phyloP scores from a whole-genome alignment of 2,329 filamentous ascomycete genomes.

The Aspergillus alliaceus region DNA sequence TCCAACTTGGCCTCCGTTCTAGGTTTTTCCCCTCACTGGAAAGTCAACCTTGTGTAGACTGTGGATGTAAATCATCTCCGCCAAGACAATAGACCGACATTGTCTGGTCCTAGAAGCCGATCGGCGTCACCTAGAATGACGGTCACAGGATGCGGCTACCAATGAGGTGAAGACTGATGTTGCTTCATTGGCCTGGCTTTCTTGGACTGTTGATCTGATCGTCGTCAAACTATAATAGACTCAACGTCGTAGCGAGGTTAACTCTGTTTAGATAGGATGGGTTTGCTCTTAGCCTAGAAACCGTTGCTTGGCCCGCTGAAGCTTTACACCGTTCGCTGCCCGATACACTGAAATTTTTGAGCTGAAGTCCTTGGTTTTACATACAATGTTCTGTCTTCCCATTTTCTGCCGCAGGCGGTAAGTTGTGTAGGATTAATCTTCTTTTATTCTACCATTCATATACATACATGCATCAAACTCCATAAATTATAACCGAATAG shows the following conservation, averaged over 20 bases:
- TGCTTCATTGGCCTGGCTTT: neutral
- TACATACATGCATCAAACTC: no score
- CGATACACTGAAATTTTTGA: no score
- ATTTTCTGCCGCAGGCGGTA: no score
- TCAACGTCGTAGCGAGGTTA: neutral
- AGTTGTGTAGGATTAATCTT: no score
- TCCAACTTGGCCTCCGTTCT: neutral
- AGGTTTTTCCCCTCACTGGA: neutral
- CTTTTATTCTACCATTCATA: no score
- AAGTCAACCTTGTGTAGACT: neutral
- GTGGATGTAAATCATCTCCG: neutral
- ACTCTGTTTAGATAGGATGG: no score
- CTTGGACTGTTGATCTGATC: neutral
- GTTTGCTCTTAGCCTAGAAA: no score
- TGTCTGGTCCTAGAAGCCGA: neutral
- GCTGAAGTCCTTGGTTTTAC: no score
- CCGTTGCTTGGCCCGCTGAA: no score
- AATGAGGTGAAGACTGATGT: neutral
- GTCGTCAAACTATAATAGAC: neutral
- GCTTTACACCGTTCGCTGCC: no score
- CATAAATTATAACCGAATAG: no score
- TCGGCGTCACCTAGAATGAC: neutral
- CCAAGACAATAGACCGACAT: slow-evolving; percentile 5
- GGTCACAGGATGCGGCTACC: neutral
- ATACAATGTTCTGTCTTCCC: no score